Conservation (phyloP, 2,329 filamentous ascomycete genomes). For the Aureobasidium pullulans region DNA sequence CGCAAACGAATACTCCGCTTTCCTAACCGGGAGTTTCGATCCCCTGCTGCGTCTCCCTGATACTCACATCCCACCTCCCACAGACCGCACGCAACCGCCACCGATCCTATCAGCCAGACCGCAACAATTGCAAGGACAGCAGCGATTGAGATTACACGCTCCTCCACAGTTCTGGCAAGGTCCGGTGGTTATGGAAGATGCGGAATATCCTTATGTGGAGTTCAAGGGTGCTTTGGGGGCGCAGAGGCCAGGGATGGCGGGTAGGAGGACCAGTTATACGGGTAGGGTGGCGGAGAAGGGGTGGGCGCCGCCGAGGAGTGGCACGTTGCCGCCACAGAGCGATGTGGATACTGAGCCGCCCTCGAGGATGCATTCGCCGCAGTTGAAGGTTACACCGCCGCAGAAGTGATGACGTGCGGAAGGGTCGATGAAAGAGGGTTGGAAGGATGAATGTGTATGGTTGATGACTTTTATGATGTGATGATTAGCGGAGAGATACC, state of each 20-base stretch:
- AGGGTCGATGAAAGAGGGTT: background rate
- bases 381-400: background rate
- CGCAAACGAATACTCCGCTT: conserved; percentile 11
- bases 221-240: background rate
- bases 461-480: background rate
- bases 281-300: background rate
- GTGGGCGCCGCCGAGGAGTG: background rate
- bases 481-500: background rate
- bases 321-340: conserved; percentile 4
- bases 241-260: background rate
- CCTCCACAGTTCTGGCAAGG: background rate
- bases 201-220: background rate
- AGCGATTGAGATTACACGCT: background rate
- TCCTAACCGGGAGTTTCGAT: background rate
- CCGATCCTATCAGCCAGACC: background rate
- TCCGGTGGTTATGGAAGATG: background rate
- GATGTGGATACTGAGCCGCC: conserved; percentile 5
- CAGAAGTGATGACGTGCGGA: background rate
- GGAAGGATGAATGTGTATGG: background rate
- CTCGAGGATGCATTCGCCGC: background rate
- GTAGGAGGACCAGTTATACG: background rate
- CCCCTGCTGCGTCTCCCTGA: background rate
- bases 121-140: background rate
- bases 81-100: background rate
- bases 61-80: background rate